These are phyloP conservation scores for Nadsonia commutata DNA, from an alignment of 1,139 yeast species.

Conservation along the genomic window DNA sequence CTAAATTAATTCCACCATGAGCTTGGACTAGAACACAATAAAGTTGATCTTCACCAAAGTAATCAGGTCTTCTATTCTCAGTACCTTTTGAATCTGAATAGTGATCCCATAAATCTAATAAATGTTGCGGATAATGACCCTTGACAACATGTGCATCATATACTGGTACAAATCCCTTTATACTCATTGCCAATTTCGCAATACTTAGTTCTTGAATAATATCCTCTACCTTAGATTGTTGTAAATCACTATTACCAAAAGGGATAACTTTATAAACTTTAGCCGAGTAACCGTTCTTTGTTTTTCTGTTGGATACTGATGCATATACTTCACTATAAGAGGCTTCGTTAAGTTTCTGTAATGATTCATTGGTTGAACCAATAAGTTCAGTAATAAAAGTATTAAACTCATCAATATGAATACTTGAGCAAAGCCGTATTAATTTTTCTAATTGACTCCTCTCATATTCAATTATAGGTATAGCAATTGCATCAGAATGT, in stretches of 20 bases:
- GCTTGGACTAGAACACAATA: slow-evolving; percentile 32
- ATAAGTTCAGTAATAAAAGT: slow-evolving; percentile 16
- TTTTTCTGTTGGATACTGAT: slow-evolving; percentile 9
- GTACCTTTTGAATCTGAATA: slow-evolving; percentile 19
- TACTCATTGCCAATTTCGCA: slow-evolving; percentile 23
- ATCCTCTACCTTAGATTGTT: slow-evolving; percentile 30
- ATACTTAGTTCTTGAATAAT: slow-evolving; percentile 34
- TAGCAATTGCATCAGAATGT: slow-evolving; percentile 17
- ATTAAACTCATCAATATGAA: slow-evolving; percentile 19
- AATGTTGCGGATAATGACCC: slow-evolving; percentile 30
- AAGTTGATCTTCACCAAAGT: slow-evolving; percentile 25
- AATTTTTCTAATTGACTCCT: slow-evolving; percentile 21
- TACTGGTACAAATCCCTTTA: slow-evolving; percentile 31
- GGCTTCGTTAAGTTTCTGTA: slow-evolving; percentile 31
- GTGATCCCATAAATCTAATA: slow-evolving; percentile 32
- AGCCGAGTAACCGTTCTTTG: slow-evolving; percentile 6
- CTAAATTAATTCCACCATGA: slow-evolving; percentile 35
- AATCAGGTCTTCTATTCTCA: slow-evolving; percentile 26
- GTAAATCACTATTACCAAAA: slow-evolving; percentile 30
- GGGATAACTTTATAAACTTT: slow-evolving; percentile 35
- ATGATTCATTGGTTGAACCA: slow-evolving; percentile 9
- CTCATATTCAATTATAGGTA: slow-evolving; percentile 20
- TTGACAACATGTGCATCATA: slow-evolving; percentile 30
- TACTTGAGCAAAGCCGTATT: slow-evolving; percentile 24
- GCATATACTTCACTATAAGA: slow-evolving; percentile 32